Evolutionary conservation across 768 basidiomycete species (phyloP), one percentile per base, ranked within the genome.

Genomic region (Amanita exitialis): DNA sequence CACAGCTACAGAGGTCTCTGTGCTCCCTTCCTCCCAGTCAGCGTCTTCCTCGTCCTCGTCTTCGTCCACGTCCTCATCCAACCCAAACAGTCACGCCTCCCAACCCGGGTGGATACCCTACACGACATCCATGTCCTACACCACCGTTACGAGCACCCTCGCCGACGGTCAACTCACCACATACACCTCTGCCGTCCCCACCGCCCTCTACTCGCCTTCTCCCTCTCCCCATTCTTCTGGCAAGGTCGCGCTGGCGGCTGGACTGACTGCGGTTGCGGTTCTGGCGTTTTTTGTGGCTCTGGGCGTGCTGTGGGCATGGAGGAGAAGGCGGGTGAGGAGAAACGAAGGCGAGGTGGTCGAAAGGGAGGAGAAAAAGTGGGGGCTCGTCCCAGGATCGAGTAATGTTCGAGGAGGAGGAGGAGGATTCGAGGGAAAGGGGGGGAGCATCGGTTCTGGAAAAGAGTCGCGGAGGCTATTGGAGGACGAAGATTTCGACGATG

Each of bases 351-450:
- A n/a, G 42, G 42, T 13, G 23, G n/a, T 23, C 3, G 25, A 43
- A 23, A 43, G 42, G 42, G 42, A 43, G 42, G 23, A 43, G 42
- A 43, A 23, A 23, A 43, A 43, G 42, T 43, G 42, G 42, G 42
- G 42, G 13, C 25, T 43, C 4, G 42, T 23, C 1, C 37, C 37
- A 20, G 42, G 21, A 15, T 15, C 12, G 42, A 25, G 42, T 6
- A 25, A 15, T n/a, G 7, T 21, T 25, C 32, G 23, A 4, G 42
- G 21, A 12, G 42, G 21, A 10, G 21, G 20, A 3, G 42, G 42
- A 3, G 42, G 6, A 23, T 20, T 6, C 0, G 23, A n/a, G 13
- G 42, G 25, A n/a, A 37, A 16, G 6, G 18, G 3, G 3, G 34
- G n/a, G 37, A 38, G 37, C 9, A 20, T n/a, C 7, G 37, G n/a